These are phyloP conservation scores for Trichoderma arundinaceum DNA, from an alignment of 2,329 filamentous ascomycete genomes.

Conservation along the genomic window DNA sequence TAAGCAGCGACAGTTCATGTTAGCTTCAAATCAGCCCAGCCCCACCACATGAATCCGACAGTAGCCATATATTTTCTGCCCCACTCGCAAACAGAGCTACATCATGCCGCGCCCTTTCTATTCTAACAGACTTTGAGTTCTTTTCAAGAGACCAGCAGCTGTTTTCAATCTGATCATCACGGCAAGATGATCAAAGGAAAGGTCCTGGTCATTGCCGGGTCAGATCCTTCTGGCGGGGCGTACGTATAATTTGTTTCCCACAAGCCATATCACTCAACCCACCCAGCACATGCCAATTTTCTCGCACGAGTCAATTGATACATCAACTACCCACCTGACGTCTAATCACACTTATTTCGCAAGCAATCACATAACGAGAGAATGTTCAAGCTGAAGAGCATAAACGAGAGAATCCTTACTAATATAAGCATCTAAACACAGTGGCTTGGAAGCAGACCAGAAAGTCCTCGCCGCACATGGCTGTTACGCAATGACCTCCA, in stretches of 20 bases:
- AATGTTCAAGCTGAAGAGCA: neutral
- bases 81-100: slow-evolving; percentile 14
- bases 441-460: slow-evolving; percentile 93
- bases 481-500: slow-evolving; percentile 95
- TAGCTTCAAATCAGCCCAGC: slow-evolving; percentile 3
- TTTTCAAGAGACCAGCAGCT: neutral
- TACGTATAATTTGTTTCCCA: slow-evolving; percentile 46
- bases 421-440: slow-evolving; percentile 45
- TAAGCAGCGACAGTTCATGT: too few relatives aligned
- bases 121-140: neutral
- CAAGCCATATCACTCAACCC: neutral
- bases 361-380: neutral
- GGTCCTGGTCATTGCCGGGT: slow-evolving; percentile 84
- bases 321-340: too few relatives aligned
- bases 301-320: neutral
- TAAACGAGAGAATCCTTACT: neutral
- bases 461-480: slow-evolving; percentile 91
- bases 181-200: slow-evolving; percentile 51
- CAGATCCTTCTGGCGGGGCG: slow-evolving; percentile 91
- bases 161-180: neutral
- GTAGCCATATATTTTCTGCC: slow-evolving; percentile 22
- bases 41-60: slow-evolving; percentile 9
- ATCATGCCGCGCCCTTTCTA: slow-evolving; percentile 22
- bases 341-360: too few relatives aligned
- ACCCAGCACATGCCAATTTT: slow-evolving; percentile 3